These are phyloP conservation scores for Mallotus repandus DNA, from an alignment of 441 rosid species.

Conservation along the genomic window DNA sequence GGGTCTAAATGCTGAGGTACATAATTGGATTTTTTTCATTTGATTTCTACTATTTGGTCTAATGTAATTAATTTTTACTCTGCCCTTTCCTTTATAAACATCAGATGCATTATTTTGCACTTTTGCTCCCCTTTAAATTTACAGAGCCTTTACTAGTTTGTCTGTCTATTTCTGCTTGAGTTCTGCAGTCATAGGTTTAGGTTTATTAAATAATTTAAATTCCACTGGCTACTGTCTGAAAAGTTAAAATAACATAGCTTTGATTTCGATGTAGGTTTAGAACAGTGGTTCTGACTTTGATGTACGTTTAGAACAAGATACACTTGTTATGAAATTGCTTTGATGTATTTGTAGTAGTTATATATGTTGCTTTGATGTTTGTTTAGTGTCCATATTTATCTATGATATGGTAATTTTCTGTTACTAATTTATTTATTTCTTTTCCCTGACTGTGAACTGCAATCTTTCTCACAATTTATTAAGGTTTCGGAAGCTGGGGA, in stretches of 20 bases:
- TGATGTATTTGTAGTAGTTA: not conserved
- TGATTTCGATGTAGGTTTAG: not conserved
- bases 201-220: not conserved
- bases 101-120: too few species aligned
- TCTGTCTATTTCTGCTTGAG: not conserved
- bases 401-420: not conserved
- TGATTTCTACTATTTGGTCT: not conserved
- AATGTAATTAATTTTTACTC: not conserved
- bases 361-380: not conserved
- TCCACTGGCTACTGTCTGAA: not conserved
- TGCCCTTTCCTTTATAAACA: not conserved
- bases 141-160: not conserved
- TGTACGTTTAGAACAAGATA: not conserved
- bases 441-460: not conserved
- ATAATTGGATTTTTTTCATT: not conserved
- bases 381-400: not conserved
- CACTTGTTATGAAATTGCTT: not conserved
- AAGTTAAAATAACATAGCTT: not conserved
- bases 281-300: not conserved
- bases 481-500: slow-evolving; percentile 94
- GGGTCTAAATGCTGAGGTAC: slow-evolving; percentile 88
- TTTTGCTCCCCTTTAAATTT: not conserved
- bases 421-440: not conserved
- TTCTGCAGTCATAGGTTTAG: not conserved
- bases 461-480: slow-evolving; percentile 16